These are phyloP conservation scores for Sporobolomyces pararoseus DNA, from an alignment of 768 basidiomycete species.

Conservation along the genomic window DNA sequence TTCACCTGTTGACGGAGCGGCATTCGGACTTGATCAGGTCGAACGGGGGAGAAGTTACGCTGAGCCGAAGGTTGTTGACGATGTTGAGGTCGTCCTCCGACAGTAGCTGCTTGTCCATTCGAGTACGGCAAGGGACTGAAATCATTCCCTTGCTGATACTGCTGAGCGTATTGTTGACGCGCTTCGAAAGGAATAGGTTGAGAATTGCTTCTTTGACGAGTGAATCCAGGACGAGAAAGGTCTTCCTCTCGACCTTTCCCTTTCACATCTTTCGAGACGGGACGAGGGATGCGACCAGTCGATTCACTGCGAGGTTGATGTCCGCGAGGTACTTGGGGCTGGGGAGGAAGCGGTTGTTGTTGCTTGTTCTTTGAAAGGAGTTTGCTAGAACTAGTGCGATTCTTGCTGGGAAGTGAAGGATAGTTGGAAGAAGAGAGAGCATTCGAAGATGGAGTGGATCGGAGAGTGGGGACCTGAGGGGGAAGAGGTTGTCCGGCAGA, in stretches of 20 bases:
- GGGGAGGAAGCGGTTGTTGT: neutral
- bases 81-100: neutral
- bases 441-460: conserved; percentile 3
- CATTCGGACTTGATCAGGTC: conserved; percentile 52
- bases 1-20: conserved; percentile 23
- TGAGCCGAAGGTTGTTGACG: neutral
- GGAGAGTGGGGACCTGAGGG: neutral
- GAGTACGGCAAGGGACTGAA: conserved; percentile 41
- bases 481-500: conserved; percentile 21
- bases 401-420: neutral
- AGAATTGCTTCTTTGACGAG: conserved; percentile 33
- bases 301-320: conserved; percentile 2
- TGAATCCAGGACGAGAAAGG: conserved; percentile 14
- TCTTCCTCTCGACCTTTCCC: conserved; percentile 22
- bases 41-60: conserved; percentile 43
- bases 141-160: conserved; percentile 1
- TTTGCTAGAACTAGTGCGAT: neutral
- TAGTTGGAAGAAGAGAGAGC: neutral
- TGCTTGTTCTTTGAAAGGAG: conserved; percentile 12
- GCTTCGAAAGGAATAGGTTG: conserved; percentile 24
- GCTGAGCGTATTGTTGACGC: conserved; percentile 7
- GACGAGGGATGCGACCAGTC: conserved; percentile 6
- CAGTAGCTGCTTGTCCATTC: neutral
- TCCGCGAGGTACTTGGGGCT: neutral
- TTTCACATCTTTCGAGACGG: conserved; percentile 24